Conservation (phyloP, 345 rosid genomes). For the Garcia nutans region DNA sequence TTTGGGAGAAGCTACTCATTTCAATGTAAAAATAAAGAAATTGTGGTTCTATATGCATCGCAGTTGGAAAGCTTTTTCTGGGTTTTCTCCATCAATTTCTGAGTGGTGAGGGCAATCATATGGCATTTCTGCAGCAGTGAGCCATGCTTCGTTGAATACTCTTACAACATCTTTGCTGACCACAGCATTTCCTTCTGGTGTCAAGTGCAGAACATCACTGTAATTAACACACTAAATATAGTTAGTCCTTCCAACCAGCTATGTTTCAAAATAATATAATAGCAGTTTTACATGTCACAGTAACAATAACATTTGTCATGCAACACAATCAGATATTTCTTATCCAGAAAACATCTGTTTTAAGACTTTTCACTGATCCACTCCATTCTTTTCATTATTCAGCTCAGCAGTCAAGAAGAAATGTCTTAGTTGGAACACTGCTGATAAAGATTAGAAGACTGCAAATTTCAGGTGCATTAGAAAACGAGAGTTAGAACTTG, state of each 20-base stretch:
- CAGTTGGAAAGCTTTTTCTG: slow-evolving; percentile 62
- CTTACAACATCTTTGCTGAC: slow-evolving; percentile 54
- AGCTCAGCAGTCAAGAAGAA: no score
- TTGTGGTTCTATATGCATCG: slow-evolving; percentile 32
- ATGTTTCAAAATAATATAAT: not conserved
- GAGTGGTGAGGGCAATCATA: slow-evolving; percentile 80
- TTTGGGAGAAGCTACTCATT: not conserved
- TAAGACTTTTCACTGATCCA: no score
- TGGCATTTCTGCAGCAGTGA: slow-evolving; percentile 69
- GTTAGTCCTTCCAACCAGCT: not conserved
- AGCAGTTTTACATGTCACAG: not conserved
- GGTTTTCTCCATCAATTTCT: slow-evolving; percentile 55
- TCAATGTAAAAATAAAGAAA: not conserved
- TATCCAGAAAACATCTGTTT: not conserved
- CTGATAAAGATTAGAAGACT: no score
- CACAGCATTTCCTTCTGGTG: slow-evolving; percentile 70
- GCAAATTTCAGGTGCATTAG: no score
- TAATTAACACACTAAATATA: slow-evolving; percentile 10
- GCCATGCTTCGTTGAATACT: slow-evolving; percentile 67
- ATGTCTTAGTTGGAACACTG: no score
- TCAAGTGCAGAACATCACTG: slow-evolving; percentile 92
- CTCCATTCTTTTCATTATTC: no score
- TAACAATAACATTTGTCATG: not conserved
- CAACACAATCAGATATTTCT: not conserved
- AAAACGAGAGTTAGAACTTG: no score